Evolutionary conservation across 257 asterid species (phyloP), one percentile per base, ranked within the genome.

Genomic region (Rehmannia glutinosa): DNA sequence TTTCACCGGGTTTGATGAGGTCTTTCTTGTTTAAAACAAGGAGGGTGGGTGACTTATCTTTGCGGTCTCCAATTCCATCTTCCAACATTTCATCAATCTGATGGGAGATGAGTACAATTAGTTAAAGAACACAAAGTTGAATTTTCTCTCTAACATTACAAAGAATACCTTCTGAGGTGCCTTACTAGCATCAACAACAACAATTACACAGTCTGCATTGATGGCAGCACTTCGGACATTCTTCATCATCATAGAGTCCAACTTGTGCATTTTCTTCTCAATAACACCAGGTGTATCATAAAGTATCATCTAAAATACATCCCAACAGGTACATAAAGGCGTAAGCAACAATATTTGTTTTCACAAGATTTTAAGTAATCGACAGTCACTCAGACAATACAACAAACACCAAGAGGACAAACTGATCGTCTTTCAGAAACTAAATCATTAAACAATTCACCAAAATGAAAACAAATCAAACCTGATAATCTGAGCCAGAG

Each of bases 241-340:
- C 82, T 81, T 86, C 97, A 93, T 90, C 99, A 93, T 90, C 97
- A 88, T 90, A 11, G 95, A 64, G 55, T 93, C 99, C 73, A 93
- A 80, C 83, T 82, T 93, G 78, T 90, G 99, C 97, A 90, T 93
- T 81, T 83, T 82, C 87, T 90, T 93, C 86, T 93, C 97, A 52
- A 93, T 93, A 71, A 93, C 95, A 60, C 99, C 99, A 17, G 99
- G 97, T 8, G 99, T 93, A 72, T 93, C 99, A 71, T 86, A 93
- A 50, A 93, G 97, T 76, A 93, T 90, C 95, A 90, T 90, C 99
- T 93, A 83, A 68, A 68, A 55, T 27, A 69, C 70, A 80, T 61
- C 43, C 69, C 50, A 12, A 65, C 30, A 30, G 60, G 25, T 43
- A 87, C n/a, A n/a, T n/a, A n/a, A n/a, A n/a, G n/a, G 13, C 47